These are phyloP conservation scores for Teratosphaeria epicoccoides DNA, from an alignment of 2,329 filamentous ascomycete genomes.

Conservation along the genomic window DNA sequence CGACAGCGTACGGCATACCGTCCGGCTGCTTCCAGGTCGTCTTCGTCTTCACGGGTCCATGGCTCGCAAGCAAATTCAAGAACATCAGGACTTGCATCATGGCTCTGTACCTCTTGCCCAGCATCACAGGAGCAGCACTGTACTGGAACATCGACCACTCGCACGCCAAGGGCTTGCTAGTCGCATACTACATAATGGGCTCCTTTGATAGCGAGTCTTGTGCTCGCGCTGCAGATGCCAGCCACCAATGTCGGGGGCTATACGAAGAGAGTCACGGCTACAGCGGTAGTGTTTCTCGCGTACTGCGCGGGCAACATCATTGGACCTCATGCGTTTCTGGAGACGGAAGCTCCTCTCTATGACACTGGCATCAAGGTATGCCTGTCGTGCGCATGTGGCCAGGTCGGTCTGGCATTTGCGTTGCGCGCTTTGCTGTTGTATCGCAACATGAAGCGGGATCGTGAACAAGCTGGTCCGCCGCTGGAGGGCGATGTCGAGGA, in stretches of 20 bases:
- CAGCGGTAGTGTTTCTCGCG: constrained; percentile 38
- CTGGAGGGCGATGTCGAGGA: constrained; percentile 17
- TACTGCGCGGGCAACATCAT: constrained; percentile 38
- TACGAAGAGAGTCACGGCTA: constrained; percentile 38
- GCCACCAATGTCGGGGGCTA: constrained; percentile 40
- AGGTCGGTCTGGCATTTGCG: constrained; percentile 29
- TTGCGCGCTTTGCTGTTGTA: constrained; percentile 28
- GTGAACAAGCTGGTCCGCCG: neutral
- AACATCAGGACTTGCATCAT: constrained; percentile 45
- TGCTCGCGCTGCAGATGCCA: constrained; percentile 44
- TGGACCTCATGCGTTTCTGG: constrained; percentile 38
- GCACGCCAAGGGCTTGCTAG: constrained; percentile 36
- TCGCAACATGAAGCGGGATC: constrained; percentile 32
- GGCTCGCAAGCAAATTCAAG: constrained; percentile 39
- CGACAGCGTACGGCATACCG: constrained; percentile 45
- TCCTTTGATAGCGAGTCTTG: constrained; percentile 42
- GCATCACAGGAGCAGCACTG: constrained; percentile 38
- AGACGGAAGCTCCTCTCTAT: constrained; percentile 38
- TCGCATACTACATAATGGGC: constrained; percentile 43
- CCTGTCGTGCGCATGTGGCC: constrained; percentile 36
- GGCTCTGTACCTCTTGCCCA: constrained; percentile 42
- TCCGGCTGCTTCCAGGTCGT: constrained; percentile 44
- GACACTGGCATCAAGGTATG: constrained; percentile 43
- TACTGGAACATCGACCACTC: constrained; percentile 42
- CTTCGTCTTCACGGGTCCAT: constrained; percentile 45